phyloP scores from a whole-genome alignment of 2,329 filamentous ascomycete genomes.

The Aspergillus tubingensis region DNA sequence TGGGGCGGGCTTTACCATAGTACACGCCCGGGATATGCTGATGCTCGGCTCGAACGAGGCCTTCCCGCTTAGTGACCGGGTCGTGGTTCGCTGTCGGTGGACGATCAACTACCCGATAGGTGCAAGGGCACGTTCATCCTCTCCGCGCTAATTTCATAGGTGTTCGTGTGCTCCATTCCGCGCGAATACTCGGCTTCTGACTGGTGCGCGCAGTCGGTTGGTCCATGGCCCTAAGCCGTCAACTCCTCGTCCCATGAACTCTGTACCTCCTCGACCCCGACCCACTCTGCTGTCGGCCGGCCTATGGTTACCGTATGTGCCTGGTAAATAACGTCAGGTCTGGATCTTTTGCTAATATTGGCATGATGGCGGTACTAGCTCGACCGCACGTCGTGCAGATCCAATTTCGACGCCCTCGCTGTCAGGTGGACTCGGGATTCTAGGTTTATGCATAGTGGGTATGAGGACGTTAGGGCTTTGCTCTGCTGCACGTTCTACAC shows the following conservation, averaged over 20 bases:
- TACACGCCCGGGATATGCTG: neutral
- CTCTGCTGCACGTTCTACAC: conserved; percentile 12
- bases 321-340: conserved; percentile 2
- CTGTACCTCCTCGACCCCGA: neutral
- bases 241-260: conserved; percentile 2
- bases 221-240: neutral
- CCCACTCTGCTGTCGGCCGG: conserved; percentile 4
- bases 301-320: neutral
- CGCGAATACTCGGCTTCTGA: conserved; percentile 7
- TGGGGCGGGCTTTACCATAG: neutral
- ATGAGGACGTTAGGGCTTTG: conserved; percentile 9
- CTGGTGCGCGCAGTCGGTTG: conserved; percentile 1
- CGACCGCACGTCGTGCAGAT: conserved; percentile 12
- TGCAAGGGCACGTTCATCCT: conserved; percentile 11
- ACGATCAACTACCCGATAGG: conserved; percentile 10
- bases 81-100: conserved; percentile 7
- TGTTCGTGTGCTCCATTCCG: conserved; percentile 8
- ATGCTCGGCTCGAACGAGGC: neutral
- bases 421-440: conserved; percentile 13
- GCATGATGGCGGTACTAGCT: neutral
- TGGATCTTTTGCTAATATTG: conserved; percentile 3
- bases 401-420: conserved; percentile 15
- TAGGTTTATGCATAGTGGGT: conserved; percentile 12
- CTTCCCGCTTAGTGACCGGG: neutral
- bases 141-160: conserved; percentile 6